Evolutionary conservation across 129 eudicot species (phyloP).

Genomic region (Ambrosia trifida): DNA sequence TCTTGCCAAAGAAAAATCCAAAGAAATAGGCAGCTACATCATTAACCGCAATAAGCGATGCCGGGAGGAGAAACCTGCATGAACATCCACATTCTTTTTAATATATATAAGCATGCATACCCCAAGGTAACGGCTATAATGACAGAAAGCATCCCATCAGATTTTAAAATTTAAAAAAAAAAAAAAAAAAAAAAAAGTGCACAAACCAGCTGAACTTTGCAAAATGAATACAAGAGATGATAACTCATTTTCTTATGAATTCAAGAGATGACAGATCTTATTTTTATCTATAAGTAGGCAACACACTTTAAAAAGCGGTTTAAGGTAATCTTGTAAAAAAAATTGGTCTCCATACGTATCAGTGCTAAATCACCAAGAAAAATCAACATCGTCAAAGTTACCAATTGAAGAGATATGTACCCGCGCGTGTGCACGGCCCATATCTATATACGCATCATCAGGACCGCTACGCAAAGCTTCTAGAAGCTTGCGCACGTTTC

Average conservation of each 20-base stretch:
- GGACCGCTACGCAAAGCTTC: no score
- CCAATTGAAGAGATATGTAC: no score
- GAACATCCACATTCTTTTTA: constrained; percentile 5
- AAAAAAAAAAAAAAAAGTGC: not conserved
- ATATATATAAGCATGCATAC: not conserved
- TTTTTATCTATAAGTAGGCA: not conserved
- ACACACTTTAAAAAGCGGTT: not conserved
- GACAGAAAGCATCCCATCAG: not conserved
- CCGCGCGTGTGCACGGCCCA: no score
- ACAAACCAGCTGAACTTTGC: not conserved
- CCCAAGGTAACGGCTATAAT: not conserved
- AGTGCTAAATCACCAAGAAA: no score
- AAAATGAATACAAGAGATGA: not conserved
- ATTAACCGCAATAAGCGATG: constrained; percentile 71
- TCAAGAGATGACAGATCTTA: not conserved
- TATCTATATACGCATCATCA: no score
- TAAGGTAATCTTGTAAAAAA: no score
- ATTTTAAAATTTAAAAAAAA: no score
- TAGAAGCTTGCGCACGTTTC: no score
- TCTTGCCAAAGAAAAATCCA: constrained; percentile 85
- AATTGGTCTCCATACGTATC: no score
- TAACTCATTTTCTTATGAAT: not conserved
- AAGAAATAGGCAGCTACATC: constrained; percentile 79
- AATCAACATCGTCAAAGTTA: not conserved
- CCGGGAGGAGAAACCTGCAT: constrained; percentile 81